Conservation (phyloP, 345 rosid species). For the Laguncularia racemosa region DNA sequence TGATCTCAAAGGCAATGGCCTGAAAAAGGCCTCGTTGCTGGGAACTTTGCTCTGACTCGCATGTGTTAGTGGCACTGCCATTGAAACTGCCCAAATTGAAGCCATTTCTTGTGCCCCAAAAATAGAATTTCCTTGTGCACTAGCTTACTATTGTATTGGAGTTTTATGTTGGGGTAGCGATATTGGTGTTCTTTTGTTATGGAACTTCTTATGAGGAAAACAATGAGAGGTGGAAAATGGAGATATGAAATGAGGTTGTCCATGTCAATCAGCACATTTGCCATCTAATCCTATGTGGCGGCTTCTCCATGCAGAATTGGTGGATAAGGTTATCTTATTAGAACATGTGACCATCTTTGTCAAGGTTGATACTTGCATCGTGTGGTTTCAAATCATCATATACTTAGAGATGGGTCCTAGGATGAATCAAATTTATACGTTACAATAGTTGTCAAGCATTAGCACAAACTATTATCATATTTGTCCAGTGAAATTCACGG, state of each 20-base stretch:
- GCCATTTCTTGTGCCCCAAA: slow-evolving; percentile 32
- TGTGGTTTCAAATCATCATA: too few relatives aligned
- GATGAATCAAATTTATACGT: too few relatives aligned
- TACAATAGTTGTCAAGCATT: too few relatives aligned
- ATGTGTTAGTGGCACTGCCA: slow-evolving; percentile 45
- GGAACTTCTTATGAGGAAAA: too few relatives aligned
- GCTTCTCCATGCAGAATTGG: slow-evolving; percentile 18
- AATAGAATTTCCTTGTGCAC: too few relatives aligned
- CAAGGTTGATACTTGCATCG: too few relatives aligned
- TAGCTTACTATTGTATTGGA: too few relatives aligned
- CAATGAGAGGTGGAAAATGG: slow-evolving; percentile 27
- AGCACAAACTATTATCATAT: too few relatives aligned
- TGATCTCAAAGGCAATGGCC: slow-evolving; percentile 49
- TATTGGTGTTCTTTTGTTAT: neutral
- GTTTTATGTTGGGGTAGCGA: too few relatives aligned
- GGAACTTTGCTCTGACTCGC: slow-evolving; percentile 37
- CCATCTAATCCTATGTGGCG: slow-evolving; percentile 43
- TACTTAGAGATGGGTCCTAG: too few relatives aligned
- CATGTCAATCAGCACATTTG: slow-evolving; percentile 11
- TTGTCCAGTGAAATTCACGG: too few relatives aligned
- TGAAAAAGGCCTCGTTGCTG: slow-evolving; percentile 33
- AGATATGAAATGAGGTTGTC: slow-evolving; percentile 16
- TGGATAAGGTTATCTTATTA: slow-evolving; percentile 56
- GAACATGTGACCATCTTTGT: neutral
- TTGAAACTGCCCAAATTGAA: slow-evolving; percentile 62